Evolutionary conservation across 2,329 filamentous ascomycete species (phyloP).

Genomic region (Penicillium sclerotiorum): DNA sequence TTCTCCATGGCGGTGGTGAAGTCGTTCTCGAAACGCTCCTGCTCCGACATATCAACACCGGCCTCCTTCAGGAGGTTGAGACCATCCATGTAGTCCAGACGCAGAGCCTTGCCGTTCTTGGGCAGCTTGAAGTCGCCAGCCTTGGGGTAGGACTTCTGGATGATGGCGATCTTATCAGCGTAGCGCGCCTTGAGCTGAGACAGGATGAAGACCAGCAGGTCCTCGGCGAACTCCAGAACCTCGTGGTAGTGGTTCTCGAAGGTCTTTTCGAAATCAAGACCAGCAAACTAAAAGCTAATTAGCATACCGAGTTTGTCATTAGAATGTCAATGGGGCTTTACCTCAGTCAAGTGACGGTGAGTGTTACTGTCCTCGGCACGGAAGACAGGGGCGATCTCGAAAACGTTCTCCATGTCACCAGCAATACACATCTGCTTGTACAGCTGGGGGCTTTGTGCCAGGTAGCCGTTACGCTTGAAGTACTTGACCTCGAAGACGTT

Average conservation of each 20-base stretch:
- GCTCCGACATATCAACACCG: constrained; percentile 53
- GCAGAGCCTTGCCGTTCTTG: constrained; percentile 52
- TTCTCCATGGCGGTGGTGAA: constrained; percentile 54
- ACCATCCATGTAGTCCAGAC: constrained; percentile 54
- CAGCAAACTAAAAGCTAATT: constrained; percentile 46
- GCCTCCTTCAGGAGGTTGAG: constrained; percentile 52
- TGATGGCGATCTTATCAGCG: constrained; percentile 48
- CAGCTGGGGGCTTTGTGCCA: constrained; percentile 67
- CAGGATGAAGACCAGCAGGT: constrained; percentile 54
- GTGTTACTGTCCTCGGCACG: constrained; percentile 70
- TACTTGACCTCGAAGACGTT: constrained; percentile 91
- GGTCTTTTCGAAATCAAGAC: constrained; percentile 57
- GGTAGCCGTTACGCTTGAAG: constrained; percentile 77
- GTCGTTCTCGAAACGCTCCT: constrained; percentile 52
- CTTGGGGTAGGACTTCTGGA: constrained; percentile 54
- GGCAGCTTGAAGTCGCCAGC: constrained; percentile 54
- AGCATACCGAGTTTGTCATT: constrained; percentile 16
- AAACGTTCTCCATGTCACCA: constrained; percentile 64
- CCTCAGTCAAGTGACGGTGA: constrained; percentile 66
- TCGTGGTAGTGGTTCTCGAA: constrained; percentile 55
- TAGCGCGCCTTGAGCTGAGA: constrained; percentile 48
- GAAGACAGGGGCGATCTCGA: constrained; percentile 68
- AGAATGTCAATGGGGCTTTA: too few species aligned
- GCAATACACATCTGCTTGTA: constrained; percentile 72
- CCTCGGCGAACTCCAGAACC: constrained; percentile 52